phyloP scores from a whole-genome alignment of 768 basidiomycete genomes.

The Harrya chromipes region DNA sequence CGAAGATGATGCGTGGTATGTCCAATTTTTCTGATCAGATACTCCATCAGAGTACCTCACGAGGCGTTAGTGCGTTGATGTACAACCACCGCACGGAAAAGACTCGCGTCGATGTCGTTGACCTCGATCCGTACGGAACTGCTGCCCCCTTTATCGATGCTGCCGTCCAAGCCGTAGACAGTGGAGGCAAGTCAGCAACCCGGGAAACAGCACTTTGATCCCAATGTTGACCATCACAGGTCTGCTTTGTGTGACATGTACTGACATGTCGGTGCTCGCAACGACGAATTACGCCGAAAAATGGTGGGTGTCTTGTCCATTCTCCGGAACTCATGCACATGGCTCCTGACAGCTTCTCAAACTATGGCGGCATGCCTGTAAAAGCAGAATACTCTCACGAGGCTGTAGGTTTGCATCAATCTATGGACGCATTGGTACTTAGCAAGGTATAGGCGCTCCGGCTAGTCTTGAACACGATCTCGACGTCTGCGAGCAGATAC shows the following conservation, averaged over 20 bases:
- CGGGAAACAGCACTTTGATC: background rate
- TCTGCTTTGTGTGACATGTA: conserved; percentile 92
- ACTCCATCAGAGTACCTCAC: background rate
- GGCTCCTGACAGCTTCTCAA: conserved; percentile 65
- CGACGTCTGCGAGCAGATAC: conserved; percentile 86
- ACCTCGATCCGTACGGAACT: conserved; percentile 96
- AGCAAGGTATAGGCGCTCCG: conserved; percentile 68
- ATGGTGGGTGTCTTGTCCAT: conserved; percentile 50
- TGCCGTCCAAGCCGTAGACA: conserved; percentile 83
- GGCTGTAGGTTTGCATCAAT: conserved; percentile 51
- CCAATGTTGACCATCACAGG: conserved; percentile 37
- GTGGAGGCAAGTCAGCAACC: conserved; percentile 65
- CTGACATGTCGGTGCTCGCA: conserved; percentile 90
- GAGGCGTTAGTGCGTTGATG: conserved; percentile 70
- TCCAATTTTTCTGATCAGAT: background rate
- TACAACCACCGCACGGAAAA: conserved; percentile 78
- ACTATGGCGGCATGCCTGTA: conserved; percentile 86
- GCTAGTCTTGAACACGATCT: conserved; percentile 82
- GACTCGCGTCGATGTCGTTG: conserved; percentile 86
- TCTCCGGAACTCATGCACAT: background rate
- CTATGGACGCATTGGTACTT: background rate
- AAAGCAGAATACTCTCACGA: conserved; percentile 94
- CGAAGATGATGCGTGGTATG: conserved; percentile 93
- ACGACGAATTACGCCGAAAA: conserved; percentile 96
- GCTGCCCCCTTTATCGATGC: conserved; percentile 96